Conservation (phyloP, 805 yeast species). For the Yarrowia porcina region DNA sequence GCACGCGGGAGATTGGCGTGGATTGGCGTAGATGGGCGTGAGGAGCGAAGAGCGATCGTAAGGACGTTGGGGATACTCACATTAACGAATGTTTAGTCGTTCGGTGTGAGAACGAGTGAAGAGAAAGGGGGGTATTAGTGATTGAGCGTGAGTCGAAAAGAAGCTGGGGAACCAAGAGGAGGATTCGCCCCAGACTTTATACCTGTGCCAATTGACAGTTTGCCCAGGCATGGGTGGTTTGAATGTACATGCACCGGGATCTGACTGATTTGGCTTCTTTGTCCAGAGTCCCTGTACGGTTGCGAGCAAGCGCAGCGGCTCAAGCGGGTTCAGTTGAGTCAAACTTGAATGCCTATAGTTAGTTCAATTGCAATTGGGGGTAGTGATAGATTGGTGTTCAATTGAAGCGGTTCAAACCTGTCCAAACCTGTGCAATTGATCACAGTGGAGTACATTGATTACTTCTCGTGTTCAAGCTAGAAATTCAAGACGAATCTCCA, state of each 20-base stretch:
- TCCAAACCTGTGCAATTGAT: no score
- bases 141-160: neutral
- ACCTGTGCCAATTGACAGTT: neutral
- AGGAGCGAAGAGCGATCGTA: neutral
- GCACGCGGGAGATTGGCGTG: neutral
- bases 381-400: no score
- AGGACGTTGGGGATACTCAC: neutral
- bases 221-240: neutral
- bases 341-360: no score
- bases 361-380: no score
- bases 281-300: neutral
- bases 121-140: neutral
- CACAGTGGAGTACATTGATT: no score
- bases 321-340: no score
- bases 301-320: neutral
- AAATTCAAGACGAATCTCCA: no score
- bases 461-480: no score
- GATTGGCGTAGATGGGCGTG: neutral
- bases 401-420: no score
- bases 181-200: neutral
- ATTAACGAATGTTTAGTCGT: neutral
- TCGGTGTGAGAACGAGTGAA: neutral
- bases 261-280: constrained; percentile 2
- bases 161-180: neutral
- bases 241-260: constrained; percentile 1